Base-by-base conservation (phyloP, 2,329 filamentous ascomycete genomes). In the Sporothrix euskadiensis region DNA sequence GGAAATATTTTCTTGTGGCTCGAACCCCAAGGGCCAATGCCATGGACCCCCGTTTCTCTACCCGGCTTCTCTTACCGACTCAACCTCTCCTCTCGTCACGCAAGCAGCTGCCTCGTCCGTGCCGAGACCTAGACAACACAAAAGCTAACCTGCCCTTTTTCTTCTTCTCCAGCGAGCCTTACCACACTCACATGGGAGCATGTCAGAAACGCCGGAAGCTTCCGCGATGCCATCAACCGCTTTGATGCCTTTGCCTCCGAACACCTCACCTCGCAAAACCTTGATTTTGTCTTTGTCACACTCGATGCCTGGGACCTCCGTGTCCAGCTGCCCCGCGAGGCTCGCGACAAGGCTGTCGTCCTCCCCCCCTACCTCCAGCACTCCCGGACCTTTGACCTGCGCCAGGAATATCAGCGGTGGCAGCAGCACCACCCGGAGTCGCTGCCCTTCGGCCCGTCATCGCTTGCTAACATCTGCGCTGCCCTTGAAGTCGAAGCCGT, bases 151-250 rank as follows among this genome's bases (percentile, higher is more conserved):
- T 68, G 39, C 35, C 66, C 32, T 30, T 47, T 30, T 19, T 19
- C 26, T 26, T 26, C 26, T 19, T 14, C 76, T 80, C 77, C 81
- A 98, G 94, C 96, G 81, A 98, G 94, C 85, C 87, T 99, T 82
- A 99, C 96, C 63, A 99, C 96, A 77, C 87, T 99, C 79, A 98
- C 96, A 72, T 99, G 96, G 96, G 96, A 99, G 83, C 95, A 99
- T 85, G 96, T 99, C 81, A 92, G 95, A 82, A 97, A 95, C 83
- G 95, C 96, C 81, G 96, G 96, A 78, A 95, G 94, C 78, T 99
- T 98, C 89, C 91, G 95, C 79, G 96, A 98, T 84, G 96, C 96
- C 78, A 92, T 99, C 85, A 93, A 92, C 83, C 93, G 94, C 78
- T 98, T 99, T 84, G 94, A 97, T 83, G 88, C 91, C 76, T 99